phyloP scores from a whole-genome alignment of 208 protist genomes.

The Crithidia expoeki region DNA sequence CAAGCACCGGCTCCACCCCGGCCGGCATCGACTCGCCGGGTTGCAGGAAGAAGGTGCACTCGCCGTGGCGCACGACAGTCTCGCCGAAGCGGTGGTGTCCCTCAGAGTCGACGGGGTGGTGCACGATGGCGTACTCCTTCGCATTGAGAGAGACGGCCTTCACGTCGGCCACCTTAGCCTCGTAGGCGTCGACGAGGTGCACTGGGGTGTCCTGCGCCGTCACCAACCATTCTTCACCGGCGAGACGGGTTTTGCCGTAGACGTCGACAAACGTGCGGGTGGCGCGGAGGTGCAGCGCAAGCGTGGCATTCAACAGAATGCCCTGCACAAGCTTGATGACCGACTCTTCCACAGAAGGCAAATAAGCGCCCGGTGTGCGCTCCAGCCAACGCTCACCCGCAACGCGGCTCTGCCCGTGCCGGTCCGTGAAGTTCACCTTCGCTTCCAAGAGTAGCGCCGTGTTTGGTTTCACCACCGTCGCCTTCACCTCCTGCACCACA shows the following conservation, averaged over 20 bases:
- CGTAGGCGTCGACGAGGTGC: conserved; percentile 88
- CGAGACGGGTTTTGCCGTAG: conserved; percentile 74
- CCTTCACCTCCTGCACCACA: conserved; percentile 70
- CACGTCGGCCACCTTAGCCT: conserved; percentile 76
- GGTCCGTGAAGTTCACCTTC: conserved; percentile 75
- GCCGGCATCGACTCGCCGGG: conserved; percentile 92
- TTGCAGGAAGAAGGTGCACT: conserved; percentile 94
- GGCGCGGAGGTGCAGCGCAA: conserved; percentile 86
- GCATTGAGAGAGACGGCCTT: conserved; percentile 81
- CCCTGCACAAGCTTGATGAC: conserved; percentile 73
- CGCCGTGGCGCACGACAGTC: conserved; percentile 84
- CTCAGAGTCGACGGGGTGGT: conserved; percentile 81
- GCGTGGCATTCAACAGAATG: conserved; percentile 74
- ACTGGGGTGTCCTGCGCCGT: conserved; percentile 79
- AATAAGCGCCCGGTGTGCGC: conserved; percentile 78
- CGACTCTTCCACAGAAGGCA: conserved; percentile 88
- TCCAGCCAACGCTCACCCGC: conserved; percentile 93
- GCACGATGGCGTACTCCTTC: conserved; percentile 93
- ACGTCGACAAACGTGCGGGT: conserved; percentile 79
- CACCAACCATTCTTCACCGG: conserved; percentile 90
- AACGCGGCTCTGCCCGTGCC: conserved; percentile 50
- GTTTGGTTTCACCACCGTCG: conserved; percentile 82
- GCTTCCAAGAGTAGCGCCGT: conserved; percentile 88
- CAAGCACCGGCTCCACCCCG: conserved; percentile 84
- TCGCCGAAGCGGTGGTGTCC: conserved; percentile 85